Base-by-base conservation (phyloP, 345 rosid genomes). In the Dovyalis caffra region DNA sequence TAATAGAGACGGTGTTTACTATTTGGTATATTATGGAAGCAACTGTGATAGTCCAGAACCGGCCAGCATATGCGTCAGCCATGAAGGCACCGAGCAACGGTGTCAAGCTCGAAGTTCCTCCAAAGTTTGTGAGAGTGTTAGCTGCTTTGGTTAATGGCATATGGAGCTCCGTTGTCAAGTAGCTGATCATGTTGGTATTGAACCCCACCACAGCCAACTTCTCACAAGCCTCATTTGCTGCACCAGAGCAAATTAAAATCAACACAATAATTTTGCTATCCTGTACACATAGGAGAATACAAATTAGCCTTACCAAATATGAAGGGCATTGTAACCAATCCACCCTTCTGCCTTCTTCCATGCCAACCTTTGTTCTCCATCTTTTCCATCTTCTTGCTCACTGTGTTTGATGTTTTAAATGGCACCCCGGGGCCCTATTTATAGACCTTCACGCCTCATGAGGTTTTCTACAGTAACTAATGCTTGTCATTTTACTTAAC, bases 71-170 rank as follows among this genome's bases (percentile, higher is more conserved):
- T 0, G 97, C 68, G 32, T 95, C 99, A 10, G 97, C 91, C 26
- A 93, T 1, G 79, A 93, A 95, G 47, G 99, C 99, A 0, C 98
- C 99, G 67, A 93, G 76, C 68, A 95, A 76, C 25, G 99, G 97
- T 11, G 97, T 93, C 40, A 95, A 74, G 85, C 98, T 87, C 0
- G 95, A 77, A 28, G 95, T 90, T 53, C 99, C 97, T 1, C 93
- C 89, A 53, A 95, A 95, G 85, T 91, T 93, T 61, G 98, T 93
- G 60, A 90, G 87, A 34, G 97, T 90, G 77, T 93, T 95, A 45
- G 98, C 99, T 15, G 98, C 98, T 88, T 89, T 88, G 20, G 97
- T 90, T 77, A 91, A 75, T 0, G 99, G 98, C 89, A 93, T 86
- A 64, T 95, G 94, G 70, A 95, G 82, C 80, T 95, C 89, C 21